Base-by-base conservation (phyloP, 768 basidiomycete species). In the Suillus subaureus region DNA sequence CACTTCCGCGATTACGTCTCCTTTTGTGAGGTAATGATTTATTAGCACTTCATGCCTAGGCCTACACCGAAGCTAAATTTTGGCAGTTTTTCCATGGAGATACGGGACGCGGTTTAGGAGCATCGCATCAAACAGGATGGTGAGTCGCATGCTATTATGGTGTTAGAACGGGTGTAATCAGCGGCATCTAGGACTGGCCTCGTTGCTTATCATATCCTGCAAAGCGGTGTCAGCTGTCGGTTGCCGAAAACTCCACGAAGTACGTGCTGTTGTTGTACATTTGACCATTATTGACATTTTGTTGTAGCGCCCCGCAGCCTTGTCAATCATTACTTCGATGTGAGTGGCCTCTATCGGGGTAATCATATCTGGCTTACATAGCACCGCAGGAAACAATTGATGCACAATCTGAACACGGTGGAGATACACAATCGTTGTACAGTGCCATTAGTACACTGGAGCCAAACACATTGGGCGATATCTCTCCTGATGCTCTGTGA, bases 91-190 rank as follows among this genome's bases (percentile, higher is more conserved):
- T 99, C 89, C 92, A 98, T 75, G 97, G 89, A 16, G 95, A 99
- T 70, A 89, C 84, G 64, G 97, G 97, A 23, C 86, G 89, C 65
- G 97, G 97, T 23, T 84, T 99, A 15, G 97, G 97, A 47, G 97
- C 97, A 3, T 97, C 96, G 6, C 97, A 99, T 79, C 97, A 99
- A 77, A 98, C 96, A 67, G 97, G 97, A 70, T 99, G 97, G 96
- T 90, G 73, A 78, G 83, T 68, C 3, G 40, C 15, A 28, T n/a
- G 61, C 9, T 33, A 11, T n/a, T 42, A 26, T 21, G 37, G 40
- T n/a, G 43, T 39, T 31, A 43, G 26, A n/a, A 31, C 58, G 23
- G 31, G 21, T 56, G 61, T 51, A 40, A 15, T 61, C n/a, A 39
- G 33, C 51, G 33, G 43, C 35, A 43, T 16, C 62, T 57, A 91